Conservation (phyloP, 495 filamentous ascomycete genomes). For the Podospora fimiseda region DNA sequence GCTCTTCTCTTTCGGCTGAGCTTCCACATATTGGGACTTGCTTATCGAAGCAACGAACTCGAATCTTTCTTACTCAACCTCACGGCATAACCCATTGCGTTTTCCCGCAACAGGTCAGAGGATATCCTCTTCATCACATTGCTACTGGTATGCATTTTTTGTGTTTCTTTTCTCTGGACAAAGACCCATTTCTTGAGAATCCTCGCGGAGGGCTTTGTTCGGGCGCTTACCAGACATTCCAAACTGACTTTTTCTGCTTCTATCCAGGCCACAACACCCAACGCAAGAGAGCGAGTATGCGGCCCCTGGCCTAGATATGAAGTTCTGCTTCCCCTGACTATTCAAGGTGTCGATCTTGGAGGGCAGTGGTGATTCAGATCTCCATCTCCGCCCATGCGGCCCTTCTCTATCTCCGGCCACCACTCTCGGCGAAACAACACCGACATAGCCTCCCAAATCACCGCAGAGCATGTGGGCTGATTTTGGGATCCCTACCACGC, state of each 20-base stretch:
- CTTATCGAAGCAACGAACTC: too few species aligned
- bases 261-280: background rate
- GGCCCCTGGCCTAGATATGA: background rate
- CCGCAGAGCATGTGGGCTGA: background rate
- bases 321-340: background rate
- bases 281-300: background rate
- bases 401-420: background rate
- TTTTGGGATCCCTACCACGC: background rate
- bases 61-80: too few species aligned
- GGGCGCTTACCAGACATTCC: conserved; percentile 4
- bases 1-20: too few species aligned
- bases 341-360: background rate
- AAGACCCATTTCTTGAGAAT: background rate
- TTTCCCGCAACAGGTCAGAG: too few species aligned
- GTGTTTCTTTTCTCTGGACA: background rate
- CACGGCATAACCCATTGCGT: too few species aligned
- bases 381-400: background rate
- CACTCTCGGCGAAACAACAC: background rate
- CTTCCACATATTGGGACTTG: too few species aligned
- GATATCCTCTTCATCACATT: too few species aligned
- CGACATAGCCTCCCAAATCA: background rate
- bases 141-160: background rate
- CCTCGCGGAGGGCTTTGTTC: conserved; percentile 7
- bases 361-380: background rate
- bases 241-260: conserved; percentile 3